These are phyloP conservation scores for Penicillium sp. DNA, from an alignment of 2,329 filamentous ascomycete species.

Conservation along the genomic window DNA sequence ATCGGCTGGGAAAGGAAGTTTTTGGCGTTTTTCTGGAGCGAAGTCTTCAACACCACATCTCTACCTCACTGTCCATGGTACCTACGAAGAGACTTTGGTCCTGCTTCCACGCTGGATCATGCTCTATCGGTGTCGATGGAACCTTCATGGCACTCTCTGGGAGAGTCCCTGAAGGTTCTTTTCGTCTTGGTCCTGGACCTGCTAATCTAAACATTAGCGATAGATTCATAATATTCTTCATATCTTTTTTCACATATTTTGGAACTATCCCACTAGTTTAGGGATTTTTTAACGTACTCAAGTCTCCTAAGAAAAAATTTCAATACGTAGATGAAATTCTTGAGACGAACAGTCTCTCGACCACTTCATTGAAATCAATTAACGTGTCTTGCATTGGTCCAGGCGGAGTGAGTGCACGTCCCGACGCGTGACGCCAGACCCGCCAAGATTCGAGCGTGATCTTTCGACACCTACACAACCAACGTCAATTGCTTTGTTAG, in stretches of 20 bases:
- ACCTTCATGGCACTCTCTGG: slow-evolving; percentile 3
- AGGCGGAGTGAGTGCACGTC: slow-evolving; percentile 17
- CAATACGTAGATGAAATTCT: neutral
- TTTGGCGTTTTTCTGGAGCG: slow-evolving; percentile 45
- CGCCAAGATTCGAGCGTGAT: slow-evolving; percentile 17
- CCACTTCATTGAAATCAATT: neutral
- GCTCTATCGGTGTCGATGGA: slow-evolving; percentile 5
- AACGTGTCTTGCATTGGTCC: neutral
- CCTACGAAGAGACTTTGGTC: slow-evolving; percentile 5
- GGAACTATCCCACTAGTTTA: neutral
- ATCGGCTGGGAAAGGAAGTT: slow-evolving; percentile 42
- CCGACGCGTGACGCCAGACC: slow-evolving; percentile 31
- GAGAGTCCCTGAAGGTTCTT: slow-evolving; percentile 6
- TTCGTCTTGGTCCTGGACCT: slow-evolving; percentile 19
- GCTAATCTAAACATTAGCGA: slow-evolving; percentile 44
- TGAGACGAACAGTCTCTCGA: neutral
- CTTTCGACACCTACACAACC: slow-evolving; percentile 5
- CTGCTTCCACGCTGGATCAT: slow-evolving; percentile 9
- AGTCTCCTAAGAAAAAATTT: neutral
- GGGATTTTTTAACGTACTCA: neutral
- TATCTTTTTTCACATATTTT: slow-evolving; percentile 7
- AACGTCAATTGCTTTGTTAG: slow-evolving; percentile 3
- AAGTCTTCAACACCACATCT: slow-evolving; percentile 44
- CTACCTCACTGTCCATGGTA: slow-evolving; percentile 18
- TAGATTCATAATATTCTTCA: slow-evolving; percentile 28